Percentiles rank a stretch among this genome's conserved stretches.
Conservation (phyloP, 495 filamentous ascomycete species). For the Usnea hakonensis region DNA sequence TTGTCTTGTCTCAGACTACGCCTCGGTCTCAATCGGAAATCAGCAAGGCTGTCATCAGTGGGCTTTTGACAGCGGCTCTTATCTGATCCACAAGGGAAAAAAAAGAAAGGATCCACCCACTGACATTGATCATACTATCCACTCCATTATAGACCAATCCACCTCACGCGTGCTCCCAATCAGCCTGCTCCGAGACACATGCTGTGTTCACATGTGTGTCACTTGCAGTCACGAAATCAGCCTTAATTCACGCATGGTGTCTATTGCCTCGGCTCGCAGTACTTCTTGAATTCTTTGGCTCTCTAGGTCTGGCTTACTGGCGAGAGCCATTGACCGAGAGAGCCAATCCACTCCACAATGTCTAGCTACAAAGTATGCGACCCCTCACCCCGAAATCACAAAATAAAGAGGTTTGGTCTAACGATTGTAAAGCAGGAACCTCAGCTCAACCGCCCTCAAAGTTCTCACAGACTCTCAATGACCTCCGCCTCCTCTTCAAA, state of each 20-base stretch:
- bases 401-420: background rate
- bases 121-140: background rate
- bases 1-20: conserved; percentile 3
- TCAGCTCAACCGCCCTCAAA: conserved; percentile 18
- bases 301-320: conserved; percentile 21
- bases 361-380: conserved; percentile 18
- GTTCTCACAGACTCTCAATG: conserved; percentile 22
- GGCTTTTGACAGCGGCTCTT: background rate
- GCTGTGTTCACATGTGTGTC: background rate
- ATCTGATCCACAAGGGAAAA: too few relatives aligned
- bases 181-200: background rate
- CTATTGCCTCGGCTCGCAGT: background rate
- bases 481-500: conserved; percentile 19
- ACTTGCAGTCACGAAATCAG: background rate
- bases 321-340: conserved; percentile 18
- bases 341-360: conserved; percentile 16
- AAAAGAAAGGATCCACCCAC: background rate
- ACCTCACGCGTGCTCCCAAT: background rate
- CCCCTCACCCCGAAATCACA: background rate
- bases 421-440: conserved; percentile 17
- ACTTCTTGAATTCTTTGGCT: conserved; percentile 6
- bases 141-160: background rate
- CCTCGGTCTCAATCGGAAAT: conserved; percentile 3
- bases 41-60: background rate
- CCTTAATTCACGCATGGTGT: background rate